Conservation (phyloP, 106 monocot species). For the Vanilla planifolia region DNA sequence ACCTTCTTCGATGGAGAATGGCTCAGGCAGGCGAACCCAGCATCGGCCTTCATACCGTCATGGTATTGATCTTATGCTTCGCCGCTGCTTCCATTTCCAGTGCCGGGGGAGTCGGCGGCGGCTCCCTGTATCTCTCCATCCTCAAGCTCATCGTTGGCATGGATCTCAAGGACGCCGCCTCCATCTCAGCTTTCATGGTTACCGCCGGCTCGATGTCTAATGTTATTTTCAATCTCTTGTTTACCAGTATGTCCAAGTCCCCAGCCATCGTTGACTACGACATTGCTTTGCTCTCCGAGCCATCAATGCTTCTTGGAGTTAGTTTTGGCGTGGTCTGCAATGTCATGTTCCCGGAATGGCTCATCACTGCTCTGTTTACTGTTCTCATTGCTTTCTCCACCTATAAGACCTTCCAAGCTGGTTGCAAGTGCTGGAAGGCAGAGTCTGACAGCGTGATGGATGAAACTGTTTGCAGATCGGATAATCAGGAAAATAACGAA, state of each 20-base stretch:
- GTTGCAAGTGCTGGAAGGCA: constrained; percentile 41
- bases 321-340: constrained; percentile 69
- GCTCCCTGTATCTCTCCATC: constrained; percentile 71
- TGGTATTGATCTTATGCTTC: constrained; percentile 42
- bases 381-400: constrained; percentile 47
- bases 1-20: neutral
- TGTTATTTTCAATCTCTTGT: constrained; percentile 47
- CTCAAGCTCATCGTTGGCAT: constrained; percentile 49
- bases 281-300: constrained; percentile 64
- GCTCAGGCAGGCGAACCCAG: neutral
- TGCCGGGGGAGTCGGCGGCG: constrained; percentile 80
- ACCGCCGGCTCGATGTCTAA: constrained; percentile 51
- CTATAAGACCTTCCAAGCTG: constrained; percentile 49
- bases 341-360: constrained; percentile 75
- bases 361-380: constrained; percentile 52
- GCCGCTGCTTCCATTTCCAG: constrained; percentile 60
- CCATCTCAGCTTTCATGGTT: constrained; percentile 83
- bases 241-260: neutral
- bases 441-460: constrained; percentile 27
- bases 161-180: constrained; percentile 52
- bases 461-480: neutral
- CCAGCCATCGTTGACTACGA: constrained; percentile 43
- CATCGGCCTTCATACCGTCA: neutral
- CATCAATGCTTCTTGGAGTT: constrained; percentile 72
- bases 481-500: constrained; percentile 13